phyloP scores from a whole-genome alignment of 345 rosid species.

The Arabis hirsuta region DNA sequence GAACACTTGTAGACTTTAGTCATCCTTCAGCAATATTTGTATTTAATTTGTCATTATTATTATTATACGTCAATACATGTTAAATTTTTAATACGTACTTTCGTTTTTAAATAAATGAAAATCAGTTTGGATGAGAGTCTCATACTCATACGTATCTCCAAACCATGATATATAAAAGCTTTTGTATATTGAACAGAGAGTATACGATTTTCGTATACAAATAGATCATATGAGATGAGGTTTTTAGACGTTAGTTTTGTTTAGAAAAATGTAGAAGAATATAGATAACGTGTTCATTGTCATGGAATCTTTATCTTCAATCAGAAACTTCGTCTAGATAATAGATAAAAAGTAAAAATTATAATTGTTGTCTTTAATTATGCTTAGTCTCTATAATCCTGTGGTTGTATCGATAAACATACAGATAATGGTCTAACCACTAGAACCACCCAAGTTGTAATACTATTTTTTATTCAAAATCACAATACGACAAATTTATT shows the following conservation, averaged over 20 bases:
- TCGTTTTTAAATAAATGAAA: background rate
- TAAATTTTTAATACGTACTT: background rate
- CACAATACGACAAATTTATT: conserved; percentile 12
- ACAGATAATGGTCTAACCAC: conserved; percentile 36
- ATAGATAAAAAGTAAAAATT: background rate
- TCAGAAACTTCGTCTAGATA: conserved; percentile 35
- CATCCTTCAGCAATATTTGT: background rate
- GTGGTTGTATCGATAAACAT: background rate
- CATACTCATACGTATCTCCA: background rate
- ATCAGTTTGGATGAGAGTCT: background rate
- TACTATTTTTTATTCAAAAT: conserved; percentile 13
- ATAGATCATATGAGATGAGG: conserved; percentile 1
- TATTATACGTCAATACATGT: background rate
- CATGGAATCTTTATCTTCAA: conserved; percentile 40
- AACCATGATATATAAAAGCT: conserved; percentile 6
- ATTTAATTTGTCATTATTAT: background rate
- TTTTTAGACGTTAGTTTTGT: conserved; percentile 15
- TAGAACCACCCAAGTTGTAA: conserved; percentile 31
- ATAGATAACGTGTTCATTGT: conserved; percentile 37
- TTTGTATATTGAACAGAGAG: background rate
- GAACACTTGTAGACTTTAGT: background rate
- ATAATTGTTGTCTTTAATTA: background rate
- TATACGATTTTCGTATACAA: background rate
- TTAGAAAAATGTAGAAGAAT: conserved; percentile 22
- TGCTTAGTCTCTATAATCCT: background rate